Evolutionary conservation across 768 basidiomycete species (phyloP), one percentile per base, ranked within the genome.

Genomic region (Dentipellis sp.): DNA sequence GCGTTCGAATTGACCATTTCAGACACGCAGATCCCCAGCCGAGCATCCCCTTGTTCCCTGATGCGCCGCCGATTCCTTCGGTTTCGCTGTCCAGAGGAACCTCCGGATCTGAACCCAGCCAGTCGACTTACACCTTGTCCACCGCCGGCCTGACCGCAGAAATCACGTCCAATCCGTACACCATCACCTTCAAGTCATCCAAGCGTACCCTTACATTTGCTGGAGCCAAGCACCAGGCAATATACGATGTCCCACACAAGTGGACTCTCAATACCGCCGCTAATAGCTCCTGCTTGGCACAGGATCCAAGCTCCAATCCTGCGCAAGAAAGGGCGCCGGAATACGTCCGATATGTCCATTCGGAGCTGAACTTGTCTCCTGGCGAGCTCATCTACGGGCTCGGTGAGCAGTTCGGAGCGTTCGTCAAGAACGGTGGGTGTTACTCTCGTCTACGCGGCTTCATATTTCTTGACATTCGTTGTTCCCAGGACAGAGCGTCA

Each of bases 351-450:
- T 81, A 82, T 62, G 67, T 79, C 47, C 72, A 77, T 60, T 78
- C 81, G 51, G 85, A 79, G 74, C 73, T 89, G 34, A 82, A 80
- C 56, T 68, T 84, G 7, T 79, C 81, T 22, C 84, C 85, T 0
- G 86, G 84, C 17, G 86, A 88, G 68, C 76, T 81, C 45, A 75
- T 89, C 19, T 88, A 87, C 63, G 86, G 86, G 4, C 73, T 88
- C 12, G 87, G 87, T 50, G 86, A 89, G 68, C 81, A 86, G 55
- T 88, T 89, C 65, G 82, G 83, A 2, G 74, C 85, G 9, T 83
- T 89, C 57, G 77, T 86, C 7, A 89, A 88, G 73, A 88, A 88
- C 60, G 86, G 86, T 78, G 68, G 56, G 77, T n/a, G 53, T 62
- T 45, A 61, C 61, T 54, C 29, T 29, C 29, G 29, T 29, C 29